Evolutionary conservation across 164 flowering plant species (phyloP), one percentile per base, ranked within the genome.

Genomic region (Stephania japonica): DNA sequence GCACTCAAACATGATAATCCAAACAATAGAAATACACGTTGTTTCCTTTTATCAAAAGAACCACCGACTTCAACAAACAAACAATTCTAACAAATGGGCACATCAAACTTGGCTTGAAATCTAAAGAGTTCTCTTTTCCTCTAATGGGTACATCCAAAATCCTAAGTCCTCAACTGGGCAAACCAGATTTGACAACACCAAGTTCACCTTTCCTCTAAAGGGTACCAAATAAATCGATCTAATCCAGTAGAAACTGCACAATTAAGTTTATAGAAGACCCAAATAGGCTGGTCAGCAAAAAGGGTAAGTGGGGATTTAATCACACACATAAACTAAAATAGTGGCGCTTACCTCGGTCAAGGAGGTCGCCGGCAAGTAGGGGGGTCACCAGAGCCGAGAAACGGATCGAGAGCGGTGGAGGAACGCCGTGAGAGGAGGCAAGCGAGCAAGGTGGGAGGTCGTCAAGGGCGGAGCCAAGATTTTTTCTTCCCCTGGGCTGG

Each of bases 291-390:
- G 69, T 21, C 9, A 63, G 6, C 21, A n/a, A 44, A 50, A 61
- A 32, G 27, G 53, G 42, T n/a, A 49, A 7, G 72, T 3, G 23
- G 6, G 38, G 23, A 68, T 70, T 64, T 16, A 38, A 25, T 14
- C 77, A 4, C 38, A 4, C 38, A 32, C 38, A 14, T 76, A 87
- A n/a, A n/a, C n/a, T n/a, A n/a, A n/a, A n/a, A n/a, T n/a, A n/a
- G n/a, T n/a, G n/a, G n/a, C n/a, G n/a, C n/a, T n/a, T n/a, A n/a
- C n/a, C n/a, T n/a, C n/a, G n/a, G n/a, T n/a, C n/a, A n/a, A n/a
- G n/a, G n/a, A n/a, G n/a, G n/a, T n/a, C n/a, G n/a, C n/a, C n/a
- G n/a, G n/a, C n/a, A n/a, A n/a, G n/a, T n/a, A n/a, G n/a, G n/a
- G n/a, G n/a, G n/a, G n/a, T n/a, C n/a, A n/a, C n/a, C n/a, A n/a